Evolutionary conservation across 2,329 filamentous ascomycete genomes (phyloP).

Genomic region (Cadophora luteo-olivacea): DNA sequence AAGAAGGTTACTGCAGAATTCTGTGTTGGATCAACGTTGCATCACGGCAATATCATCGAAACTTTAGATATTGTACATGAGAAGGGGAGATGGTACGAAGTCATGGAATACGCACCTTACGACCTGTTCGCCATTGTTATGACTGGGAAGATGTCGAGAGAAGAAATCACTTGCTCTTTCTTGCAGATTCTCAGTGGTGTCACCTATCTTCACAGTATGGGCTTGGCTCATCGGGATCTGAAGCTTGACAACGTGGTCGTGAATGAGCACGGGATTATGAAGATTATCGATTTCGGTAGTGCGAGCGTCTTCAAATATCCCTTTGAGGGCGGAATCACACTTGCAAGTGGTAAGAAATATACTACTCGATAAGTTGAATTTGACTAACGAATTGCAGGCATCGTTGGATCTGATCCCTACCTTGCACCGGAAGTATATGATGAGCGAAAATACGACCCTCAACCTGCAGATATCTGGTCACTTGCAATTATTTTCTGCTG

Average conservation of each 20-base stretch:
- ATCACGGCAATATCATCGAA: conserved; percentile 98
- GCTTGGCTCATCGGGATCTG: conserved; percentile 90
- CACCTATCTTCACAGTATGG: conserved; percentile 93
- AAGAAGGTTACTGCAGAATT: conserved; percentile 99
- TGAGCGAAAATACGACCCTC: conserved; percentile 89
- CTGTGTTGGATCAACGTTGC: conserved; percentile 94
- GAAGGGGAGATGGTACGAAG: conserved; percentile 93
- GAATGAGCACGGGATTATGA: conserved; percentile 96
- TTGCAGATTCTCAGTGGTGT: conserved; percentile 95
- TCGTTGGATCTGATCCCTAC: conserved; percentile 90
- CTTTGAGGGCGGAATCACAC: conserved; percentile 87
- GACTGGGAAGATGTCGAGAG: conserved; percentile 94
- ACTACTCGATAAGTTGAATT: neutral
- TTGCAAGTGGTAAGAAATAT: conserved; percentile 73
- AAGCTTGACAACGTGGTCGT: conserved; percentile 99
- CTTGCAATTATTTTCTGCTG: conserved; percentile 98
- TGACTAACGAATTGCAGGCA: conserved; percentile 55
- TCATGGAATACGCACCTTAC: conserved; percentile 98
- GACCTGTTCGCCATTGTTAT: conserved; percentile 98
- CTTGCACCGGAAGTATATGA: conserved; percentile 97
- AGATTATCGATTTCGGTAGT: conserved; percentile 98
- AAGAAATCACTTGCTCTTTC: conserved; percentile 90
- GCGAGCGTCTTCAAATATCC: conserved; percentile 97
- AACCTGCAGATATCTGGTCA: conserved; percentile 96
- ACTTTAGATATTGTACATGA: conserved; percentile 96